These are phyloP conservation scores for Aspergillus ostianus DNA, from an alignment of 495 filamentous ascomycete species.

Conservation along the genomic window DNA sequence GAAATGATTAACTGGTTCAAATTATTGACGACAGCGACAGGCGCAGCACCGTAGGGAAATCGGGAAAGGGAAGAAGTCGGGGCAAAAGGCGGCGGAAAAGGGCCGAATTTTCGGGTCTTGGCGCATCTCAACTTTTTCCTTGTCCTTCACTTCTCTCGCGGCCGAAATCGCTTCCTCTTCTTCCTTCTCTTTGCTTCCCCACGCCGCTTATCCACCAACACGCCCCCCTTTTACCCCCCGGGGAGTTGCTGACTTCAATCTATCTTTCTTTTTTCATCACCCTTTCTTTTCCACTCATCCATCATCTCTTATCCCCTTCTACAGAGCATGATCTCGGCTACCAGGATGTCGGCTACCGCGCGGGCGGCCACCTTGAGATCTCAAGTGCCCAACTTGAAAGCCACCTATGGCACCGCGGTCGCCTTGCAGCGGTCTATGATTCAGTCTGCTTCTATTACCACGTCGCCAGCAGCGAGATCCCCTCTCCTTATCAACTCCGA, in stretches of 20 bases:
- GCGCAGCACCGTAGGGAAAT: neutral
- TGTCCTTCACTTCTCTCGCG: conserved; percentile 27
- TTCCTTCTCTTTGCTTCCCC: conserved; percentile 26
- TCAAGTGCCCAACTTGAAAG: conserved; percentile 32
- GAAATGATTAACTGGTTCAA: too few relatives aligned
- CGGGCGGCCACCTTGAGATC: conserved; percentile 44
- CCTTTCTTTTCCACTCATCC: neutral
- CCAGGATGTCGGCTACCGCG: conserved; percentile 41
- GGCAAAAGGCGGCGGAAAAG: conserved; percentile 35
- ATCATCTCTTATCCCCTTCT: conserved; percentile 6
- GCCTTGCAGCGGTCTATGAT: conserved; percentile 60
- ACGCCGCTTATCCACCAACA: conserved; percentile 19
- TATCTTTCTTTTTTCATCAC: conserved; percentile 15
- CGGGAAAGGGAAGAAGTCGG: conserved; percentile 20
- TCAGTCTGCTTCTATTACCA: conserved; percentile 35
- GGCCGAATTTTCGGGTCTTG: conserved; percentile 50
- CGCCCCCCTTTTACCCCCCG: conserved; percentile 5
- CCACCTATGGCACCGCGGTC: conserved; percentile 50
- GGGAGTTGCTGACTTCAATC: conserved; percentile 8
- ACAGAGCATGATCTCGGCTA: conserved; percentile 44
- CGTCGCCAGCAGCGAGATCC: conserved; percentile 18
- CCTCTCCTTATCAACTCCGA: conserved; percentile 12
- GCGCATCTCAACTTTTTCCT: conserved; percentile 46
- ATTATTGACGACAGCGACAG: too few relatives aligned
- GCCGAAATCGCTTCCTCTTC: conserved; percentile 26